Base-by-base conservation (phyloP, 352 stramenopile species). In the Phytophthora rubi region DNA sequence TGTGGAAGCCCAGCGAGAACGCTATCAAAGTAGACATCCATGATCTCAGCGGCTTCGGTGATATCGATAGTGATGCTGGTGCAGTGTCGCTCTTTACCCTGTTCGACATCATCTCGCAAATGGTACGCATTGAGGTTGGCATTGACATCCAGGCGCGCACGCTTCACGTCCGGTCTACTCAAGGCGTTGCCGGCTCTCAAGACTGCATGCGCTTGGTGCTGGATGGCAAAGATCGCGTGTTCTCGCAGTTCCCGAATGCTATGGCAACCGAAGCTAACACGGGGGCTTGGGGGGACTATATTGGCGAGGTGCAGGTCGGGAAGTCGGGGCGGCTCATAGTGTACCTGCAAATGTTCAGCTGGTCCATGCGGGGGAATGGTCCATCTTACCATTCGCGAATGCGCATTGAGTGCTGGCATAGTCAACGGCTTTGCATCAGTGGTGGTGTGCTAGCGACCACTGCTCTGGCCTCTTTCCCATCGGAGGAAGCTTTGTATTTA, bases 151-250 rank as follows among this genome's bases (percentile, higher is more conserved):
- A 80, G 3, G 64, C 77, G 37, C 71, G 76, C 21, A 58, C 72
- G 35, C 53, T 88, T 18, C 68, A 70, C 12, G 26, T 79, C 26
- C 65, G 70, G 6, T 86, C 82, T 6, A 67, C 67, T 26, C 42
- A 71, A 28, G 54, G 70, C 0, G 39, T 85, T 2, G 65, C 67
- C 13, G 68, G 64, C 0, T 30, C 63, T 3, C 39, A 62, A 10
- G 74, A 84, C 30, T 73, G 62, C 32, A 79, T 73, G 66, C 63
- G 65, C 16, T 53, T 91, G 37, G 71, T 90, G 5, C 55, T 91
- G 47, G 83, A 91, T 49, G 76, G 76, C 28, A 83, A 81, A 12
- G 75, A 81, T 47, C 80, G 82, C 13, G 65, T 90, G 48, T 90
- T 86, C 32, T 79, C 80, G 0, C 47, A 85, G 28, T 82, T 85